A percentile compares a stretch with the other conserved stretches of the same genome.
Evolutionary conservation across 345 rosid species (phyloP).

Genomic region (Pistacia atlantica): DNA sequence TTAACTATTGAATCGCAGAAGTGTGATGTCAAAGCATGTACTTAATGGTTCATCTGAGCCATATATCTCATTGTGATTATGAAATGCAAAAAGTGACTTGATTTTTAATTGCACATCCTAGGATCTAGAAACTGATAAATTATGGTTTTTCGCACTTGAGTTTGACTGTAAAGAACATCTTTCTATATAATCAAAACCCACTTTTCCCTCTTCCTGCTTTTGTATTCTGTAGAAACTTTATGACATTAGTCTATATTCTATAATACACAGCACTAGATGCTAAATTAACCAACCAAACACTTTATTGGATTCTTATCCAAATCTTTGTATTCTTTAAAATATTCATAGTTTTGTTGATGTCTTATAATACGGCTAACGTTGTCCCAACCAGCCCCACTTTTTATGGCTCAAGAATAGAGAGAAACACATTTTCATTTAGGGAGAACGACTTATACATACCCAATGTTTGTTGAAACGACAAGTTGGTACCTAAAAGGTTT

Average conservation of each 20-base stretch:
- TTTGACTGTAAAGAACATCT: not conserved
- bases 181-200: not conserved
- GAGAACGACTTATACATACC: not conserved
- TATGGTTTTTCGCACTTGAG: not conserved
- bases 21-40: not conserved
- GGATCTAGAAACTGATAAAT: not conserved
- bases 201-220: not conserved
- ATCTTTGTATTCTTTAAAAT: not conserved
- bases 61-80: not conserved
- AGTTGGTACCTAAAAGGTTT: too few species aligned
- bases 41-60: not conserved
- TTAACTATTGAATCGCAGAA: not conserved
- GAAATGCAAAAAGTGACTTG: too few species aligned
- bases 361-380: not conserved
- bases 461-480: too few species aligned
- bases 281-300: not conserved
- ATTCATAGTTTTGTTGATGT: not conserved
- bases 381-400: not conserved
- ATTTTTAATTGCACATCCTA: too few species aligned
- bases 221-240: not conserved
- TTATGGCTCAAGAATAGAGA: not conserved
- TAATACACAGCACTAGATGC: not conserved
- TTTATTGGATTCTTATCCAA: slow-evolving; percentile 16
- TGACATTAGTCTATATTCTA: not conserved
- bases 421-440: not conserved